phyloP scores from a whole-genome alignment of 2,329 filamentous ascomycete species.

The Biscogniauxia mediterranea region DNA sequence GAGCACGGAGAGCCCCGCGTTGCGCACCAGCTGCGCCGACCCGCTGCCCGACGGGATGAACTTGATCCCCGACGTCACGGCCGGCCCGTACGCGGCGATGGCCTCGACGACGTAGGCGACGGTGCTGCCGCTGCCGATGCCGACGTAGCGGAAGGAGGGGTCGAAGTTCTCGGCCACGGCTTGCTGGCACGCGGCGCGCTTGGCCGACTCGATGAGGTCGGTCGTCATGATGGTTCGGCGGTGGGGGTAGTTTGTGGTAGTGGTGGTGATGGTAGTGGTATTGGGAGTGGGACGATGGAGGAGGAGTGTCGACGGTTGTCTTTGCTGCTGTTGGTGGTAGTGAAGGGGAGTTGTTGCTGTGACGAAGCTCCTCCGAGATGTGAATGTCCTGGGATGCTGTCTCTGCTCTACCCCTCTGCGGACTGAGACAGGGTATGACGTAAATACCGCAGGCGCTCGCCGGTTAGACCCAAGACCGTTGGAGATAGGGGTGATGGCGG shows the following conservation, averaged over 20 bases:
- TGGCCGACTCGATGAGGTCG: conserved; percentile 65
- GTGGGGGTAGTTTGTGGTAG: background rate
- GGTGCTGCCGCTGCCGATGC: conserved; percentile 80
- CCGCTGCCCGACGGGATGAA: conserved; percentile 94
- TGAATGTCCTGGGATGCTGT: background rate
- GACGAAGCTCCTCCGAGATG: background rate
- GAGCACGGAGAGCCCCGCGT: conserved; percentile 73
- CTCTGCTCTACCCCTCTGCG: background rate
- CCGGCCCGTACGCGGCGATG: conserved; percentile 60
- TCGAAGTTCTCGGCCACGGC: conserved; percentile 68
- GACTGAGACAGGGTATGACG: background rate
- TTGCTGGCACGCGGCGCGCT: conserved; percentile 70
- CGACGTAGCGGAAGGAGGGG: conserved; percentile 80
- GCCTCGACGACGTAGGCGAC: conserved; percentile 85
- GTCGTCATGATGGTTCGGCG: conserved; percentile 13
- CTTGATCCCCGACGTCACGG: conserved; percentile 62
- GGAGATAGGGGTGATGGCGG: background rate
- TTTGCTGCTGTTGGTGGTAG: background rate
- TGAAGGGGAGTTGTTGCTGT: background rate
- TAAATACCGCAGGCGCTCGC: background rate
- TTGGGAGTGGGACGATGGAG: background rate
- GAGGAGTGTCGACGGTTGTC: background rate
- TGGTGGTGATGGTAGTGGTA: background rate
- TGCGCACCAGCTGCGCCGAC: conserved; percentile 80
- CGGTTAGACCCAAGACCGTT: background rate